Percentiles rank a stretch among this genome's conserved stretches.
Conservation (phyloP, 305 asterid species). For the Fraxinus latifolia region DNA sequence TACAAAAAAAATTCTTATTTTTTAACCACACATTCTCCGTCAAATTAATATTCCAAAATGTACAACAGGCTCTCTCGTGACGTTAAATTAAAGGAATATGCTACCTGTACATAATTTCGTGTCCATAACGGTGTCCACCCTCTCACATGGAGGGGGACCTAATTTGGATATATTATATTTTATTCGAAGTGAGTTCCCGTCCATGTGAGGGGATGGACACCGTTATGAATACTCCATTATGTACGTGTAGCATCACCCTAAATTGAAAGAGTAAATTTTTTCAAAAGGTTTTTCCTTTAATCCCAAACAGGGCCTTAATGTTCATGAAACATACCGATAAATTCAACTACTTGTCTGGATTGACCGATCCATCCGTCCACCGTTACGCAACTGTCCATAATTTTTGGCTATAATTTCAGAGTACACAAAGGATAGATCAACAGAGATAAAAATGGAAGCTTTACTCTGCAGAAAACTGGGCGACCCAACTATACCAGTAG, state of each 20-base stretch:
- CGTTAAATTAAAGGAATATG: neutral
- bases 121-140: no score
- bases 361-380: neutral
- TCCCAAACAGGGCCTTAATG: neutral
- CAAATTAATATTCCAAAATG: no score
- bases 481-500: constrained; percentile 62
- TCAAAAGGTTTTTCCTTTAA: neutral
- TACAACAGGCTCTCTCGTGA: neutral
- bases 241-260: no score
- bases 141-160: no score
- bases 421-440: neutral
- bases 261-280: neutral
- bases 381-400: neutral
- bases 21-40: no score
- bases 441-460: neutral
- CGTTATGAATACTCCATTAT: no score
- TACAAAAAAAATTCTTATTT: no score
- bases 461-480: constrained; percentile 60
- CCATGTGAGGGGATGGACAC: no score
- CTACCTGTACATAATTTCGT: no score
- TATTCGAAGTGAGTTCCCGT: no score
- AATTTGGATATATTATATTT: no score
- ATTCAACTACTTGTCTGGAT: neutral
- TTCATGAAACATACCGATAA: neutral
- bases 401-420: neutral